These are phyloP conservation scores for Achlya hypogyna DNA, from an alignment of 352 stramenopile genomes.

Conservation along the genomic window DNA sequence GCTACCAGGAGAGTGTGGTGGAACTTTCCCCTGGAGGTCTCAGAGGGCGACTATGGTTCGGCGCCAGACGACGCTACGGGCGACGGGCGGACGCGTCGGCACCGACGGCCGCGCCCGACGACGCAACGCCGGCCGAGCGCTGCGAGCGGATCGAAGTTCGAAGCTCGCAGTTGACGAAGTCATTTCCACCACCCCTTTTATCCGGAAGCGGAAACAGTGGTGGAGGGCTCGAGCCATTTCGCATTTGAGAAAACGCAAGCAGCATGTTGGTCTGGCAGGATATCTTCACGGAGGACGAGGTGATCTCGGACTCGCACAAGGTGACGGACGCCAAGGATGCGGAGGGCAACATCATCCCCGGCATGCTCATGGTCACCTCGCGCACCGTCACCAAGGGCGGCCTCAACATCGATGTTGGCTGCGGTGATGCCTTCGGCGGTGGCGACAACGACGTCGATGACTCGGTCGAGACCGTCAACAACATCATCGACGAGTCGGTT, in stretches of 20 bases:
- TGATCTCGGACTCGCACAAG: constrained; percentile 57
- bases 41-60: too few species aligned
- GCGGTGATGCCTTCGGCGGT: constrained; percentile 48
- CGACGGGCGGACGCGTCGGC: too few species aligned
- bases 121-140: too few species aligned
- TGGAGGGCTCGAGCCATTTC: neutral
- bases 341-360: constrained; percentile 40
- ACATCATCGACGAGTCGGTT: constrained; percentile 43
- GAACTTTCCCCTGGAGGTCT: too few species aligned
- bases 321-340: constrained; percentile 37
- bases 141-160: neutral
- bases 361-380: constrained; percentile 50
- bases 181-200: neutral
- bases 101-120: too few species aligned
- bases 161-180: neutral
- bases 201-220: neutral
- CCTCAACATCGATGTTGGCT: constrained; percentile 49
- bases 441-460: constrained; percentile 34
- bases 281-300: constrained; percentile 58
- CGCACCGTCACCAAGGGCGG: constrained; percentile 43
- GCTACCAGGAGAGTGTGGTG: too few species aligned
- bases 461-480: constrained; percentile 57
- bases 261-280: constrained; percentile 62
- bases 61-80: too few species aligned
- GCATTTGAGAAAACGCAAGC: constrained; percentile 3